phyloP scores from a whole-genome alignment of 495 filamentous ascomycete species.

The Xylaria longipes region DNA sequence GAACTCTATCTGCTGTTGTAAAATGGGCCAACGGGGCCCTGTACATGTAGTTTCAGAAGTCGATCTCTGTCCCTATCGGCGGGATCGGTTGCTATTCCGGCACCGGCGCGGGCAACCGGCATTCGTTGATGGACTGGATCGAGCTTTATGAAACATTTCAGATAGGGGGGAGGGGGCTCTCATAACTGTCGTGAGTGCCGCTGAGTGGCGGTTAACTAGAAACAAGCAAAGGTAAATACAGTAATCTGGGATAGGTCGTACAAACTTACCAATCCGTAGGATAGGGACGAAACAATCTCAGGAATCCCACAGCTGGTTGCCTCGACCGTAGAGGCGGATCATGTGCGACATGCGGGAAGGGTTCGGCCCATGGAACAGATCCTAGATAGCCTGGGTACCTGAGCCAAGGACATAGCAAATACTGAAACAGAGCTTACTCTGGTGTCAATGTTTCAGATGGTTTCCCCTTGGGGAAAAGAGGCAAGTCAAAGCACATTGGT shows the following conservation, averaged over 20 bases:
- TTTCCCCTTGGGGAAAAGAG: slow-evolving; percentile 16
- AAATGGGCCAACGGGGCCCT: slow-evolving; percentile 8
- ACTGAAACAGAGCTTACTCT: slow-evolving; percentile 25
- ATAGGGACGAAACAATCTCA: slow-evolving; percentile 16
- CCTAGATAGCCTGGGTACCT: slow-evolving; percentile 1
- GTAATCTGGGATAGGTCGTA: slow-evolving; percentile 4
- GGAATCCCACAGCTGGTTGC: slow-evolving; percentile 16
- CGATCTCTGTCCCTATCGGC: slow-evolving; percentile 26
- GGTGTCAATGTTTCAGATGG: slow-evolving; percentile 24
- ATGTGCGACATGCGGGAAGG: slow-evolving; percentile 13
- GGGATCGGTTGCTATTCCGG: slow-evolving; percentile 20
- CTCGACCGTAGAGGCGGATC: slow-evolving; percentile 18
- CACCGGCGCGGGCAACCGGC: slow-evolving; percentile 13
- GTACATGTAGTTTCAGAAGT: slow-evolving; percentile 20
- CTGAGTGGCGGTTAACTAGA: background rate
- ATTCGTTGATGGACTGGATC: slow-evolving; percentile 1
- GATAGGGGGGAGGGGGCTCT: background rate
- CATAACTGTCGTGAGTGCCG: background rate
- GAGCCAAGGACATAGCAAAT: slow-evolving; percentile 18
- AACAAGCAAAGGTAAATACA: background rate
- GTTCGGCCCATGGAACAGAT: slow-evolving; percentile 24
- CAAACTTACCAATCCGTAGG: background rate
- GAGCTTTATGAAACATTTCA: background rate
- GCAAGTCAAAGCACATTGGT: slow-evolving; percentile 21
- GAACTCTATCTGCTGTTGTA: background rate